Evolutionary conservation across 2,329 filamentous ascomycete genomes (phyloP), one percentile per base, ranked within the genome.

Genomic region (Rugonectria rugulosa): DNA sequence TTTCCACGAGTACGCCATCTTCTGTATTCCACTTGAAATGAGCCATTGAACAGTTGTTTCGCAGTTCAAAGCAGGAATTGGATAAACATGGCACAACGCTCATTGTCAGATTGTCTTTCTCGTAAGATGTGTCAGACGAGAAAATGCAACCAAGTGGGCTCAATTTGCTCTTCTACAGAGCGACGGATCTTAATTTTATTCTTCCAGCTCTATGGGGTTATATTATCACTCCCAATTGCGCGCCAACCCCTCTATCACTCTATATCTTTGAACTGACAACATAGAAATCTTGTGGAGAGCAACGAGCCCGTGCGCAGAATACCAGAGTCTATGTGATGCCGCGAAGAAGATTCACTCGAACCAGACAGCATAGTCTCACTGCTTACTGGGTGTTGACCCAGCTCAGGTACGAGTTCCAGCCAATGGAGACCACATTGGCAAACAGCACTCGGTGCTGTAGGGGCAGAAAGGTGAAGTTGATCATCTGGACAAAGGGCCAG

Each of bases 401-500:
- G 72, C 85, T 88, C 64, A 88, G 72, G 68, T 87, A 88, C 60
- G 81, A 84, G 73, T 88, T 88, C 85, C 85, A 88, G 59, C 84
- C 84, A 62, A 85, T 81, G 49, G 79, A 90, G 49, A 97, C 81
- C 45, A 96, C 73, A 69, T 97, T 97, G 66, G 96, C 93, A 59
- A 96, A 88, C 66, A 97, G 77, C 36, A 97, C 85, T 56, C 92
- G 84, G 75, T 94, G 87, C 70, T 96, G 85, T 60, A 96, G 79
- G 43, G 93, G 93, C 60, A 97, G 84, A 61, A 95, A 83, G 68
- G 89, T 89, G 78, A 97, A 97, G 80, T 97, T 97, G 69, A 88
- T 81, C 49, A 88, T 79, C 78, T 97, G 93, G 52, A 96, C 91
- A 60, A 81, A 80, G 4, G 93, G 93, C 93, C 93, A 97, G 52